Evolutionary conservation across 1,284 basidiomycete species (phyloP).

Genomic region (Microbotryum violaceum): DNA sequence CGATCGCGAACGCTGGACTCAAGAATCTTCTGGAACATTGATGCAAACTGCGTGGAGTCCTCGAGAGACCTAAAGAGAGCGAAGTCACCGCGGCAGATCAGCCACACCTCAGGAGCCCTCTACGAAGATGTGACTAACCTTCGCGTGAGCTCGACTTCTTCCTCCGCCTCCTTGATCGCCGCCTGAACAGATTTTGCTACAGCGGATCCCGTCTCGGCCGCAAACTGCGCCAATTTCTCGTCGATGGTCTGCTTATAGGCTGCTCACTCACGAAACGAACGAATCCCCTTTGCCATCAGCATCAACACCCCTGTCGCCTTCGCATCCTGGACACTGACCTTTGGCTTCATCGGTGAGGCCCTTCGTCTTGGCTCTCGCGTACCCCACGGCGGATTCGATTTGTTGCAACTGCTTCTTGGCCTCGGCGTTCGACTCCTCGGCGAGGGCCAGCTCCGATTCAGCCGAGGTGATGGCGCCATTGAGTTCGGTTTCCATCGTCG

Average conservation of each 20-base stretch:
- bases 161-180: slow-evolving; percentile 20
- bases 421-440: slow-evolving; percentile 18
- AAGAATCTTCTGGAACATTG: slow-evolving; percentile 55
- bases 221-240: slow-evolving; percentile 2
- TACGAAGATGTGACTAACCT: background rate
- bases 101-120: background rate
- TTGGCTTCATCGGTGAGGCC: slow-evolving; percentile 5
- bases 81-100: background rate
- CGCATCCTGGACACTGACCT: background rate
- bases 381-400: slow-evolving; percentile 19
- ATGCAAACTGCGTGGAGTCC: too few relatives aligned
- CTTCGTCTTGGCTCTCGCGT: slow-evolving; percentile 23
- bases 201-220: slow-evolving; percentile 4
- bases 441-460: slow-evolving; percentile 14
- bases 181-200: slow-evolving; percentile 9
- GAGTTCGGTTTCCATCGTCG: slow-evolving; percentile 31
- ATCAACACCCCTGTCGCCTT: too few relatives aligned
- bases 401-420: slow-evolving; percentile 16
- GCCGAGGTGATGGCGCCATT: slow-evolving; percentile 14
- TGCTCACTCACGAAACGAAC: too few relatives aligned
- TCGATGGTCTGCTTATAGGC: slow-evolving; percentile 7
- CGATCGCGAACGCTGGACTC: slow-evolving; percentile 56
- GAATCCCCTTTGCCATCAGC: too few relatives aligned
- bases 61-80: too few relatives aligned
- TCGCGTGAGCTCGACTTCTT: background rate